A percentile compares a stretch with the other conserved stretches of the same genome.
phyloP scores from a whole-genome alignment of 2,329 filamentous ascomycete species.

The Venturia asperata region DNA sequence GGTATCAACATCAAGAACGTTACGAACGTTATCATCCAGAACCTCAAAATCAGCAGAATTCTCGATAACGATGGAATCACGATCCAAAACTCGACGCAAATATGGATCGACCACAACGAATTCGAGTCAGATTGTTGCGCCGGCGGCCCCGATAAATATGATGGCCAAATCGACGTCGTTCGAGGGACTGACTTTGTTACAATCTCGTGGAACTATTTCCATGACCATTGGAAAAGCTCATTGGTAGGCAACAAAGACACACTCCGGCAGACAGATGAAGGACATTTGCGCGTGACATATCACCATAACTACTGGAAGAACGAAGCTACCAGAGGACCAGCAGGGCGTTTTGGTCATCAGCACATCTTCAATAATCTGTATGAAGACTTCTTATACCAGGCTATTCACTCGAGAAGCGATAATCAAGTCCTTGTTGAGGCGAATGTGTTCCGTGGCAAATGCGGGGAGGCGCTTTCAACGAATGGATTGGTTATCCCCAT shows the following conservation, averaged over 20 bases:
- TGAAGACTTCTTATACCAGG: slow-evolving; percentile 42
- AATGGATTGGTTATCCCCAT: slow-evolving; percentile 50
- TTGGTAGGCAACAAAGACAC: slow-evolving; percentile 38
- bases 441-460: slow-evolving; percentile 43
- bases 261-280: slow-evolving; percentile 37
- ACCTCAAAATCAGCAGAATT: slow-evolving; percentile 33
- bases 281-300: slow-evolving; percentile 43
- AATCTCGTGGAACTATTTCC: slow-evolving; percentile 45
- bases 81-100: slow-evolving; percentile 39
- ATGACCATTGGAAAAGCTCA: slow-evolving; percentile 42
- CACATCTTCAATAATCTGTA: slow-evolving; percentile 47
- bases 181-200: slow-evolving; percentile 42
- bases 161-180: slow-evolving; percentile 43
- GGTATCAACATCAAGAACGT: slow-evolving; percentile 33
- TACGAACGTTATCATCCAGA: slow-evolving; percentile 38
- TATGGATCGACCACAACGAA: slow-evolving; percentile 46
- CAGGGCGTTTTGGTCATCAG: slow-evolving; percentile 44
- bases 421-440: slow-evolving; percentile 46
- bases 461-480: slow-evolving; percentile 45
- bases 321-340: slow-evolving; percentile 42
- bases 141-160: slow-evolving; percentile 36
- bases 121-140: slow-evolving; percentile 37
- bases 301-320: slow-evolving; percentile 46
- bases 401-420: slow-evolving; percentile 43
- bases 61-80: slow-evolving; percentile 39